Conservation (phyloP, 192 early-diverging fungal genomes). For the Pilaira anomala region DNA sequence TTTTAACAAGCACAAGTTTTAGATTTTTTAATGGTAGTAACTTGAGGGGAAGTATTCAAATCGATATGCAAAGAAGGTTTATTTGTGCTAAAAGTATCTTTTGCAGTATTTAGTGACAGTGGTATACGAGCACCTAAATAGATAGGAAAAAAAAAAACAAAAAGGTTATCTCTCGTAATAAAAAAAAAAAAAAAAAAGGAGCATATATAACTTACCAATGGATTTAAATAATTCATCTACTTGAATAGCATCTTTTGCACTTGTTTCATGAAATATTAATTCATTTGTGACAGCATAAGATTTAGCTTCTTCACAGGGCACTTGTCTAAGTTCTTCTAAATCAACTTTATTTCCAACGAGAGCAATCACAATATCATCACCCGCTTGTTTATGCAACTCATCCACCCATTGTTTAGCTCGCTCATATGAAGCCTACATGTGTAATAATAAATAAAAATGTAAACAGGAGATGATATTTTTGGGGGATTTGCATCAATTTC, state of each 20-base stretch:
- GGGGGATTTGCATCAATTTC: conserved; percentile 1
- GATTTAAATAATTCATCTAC: conserved; percentile 92
- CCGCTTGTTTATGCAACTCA: conserved; percentile 96
- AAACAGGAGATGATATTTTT: neutral
- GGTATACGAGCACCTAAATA: neutral
- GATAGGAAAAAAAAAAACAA: neutral
- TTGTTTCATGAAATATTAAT: conserved; percentile 90
- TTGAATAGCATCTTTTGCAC: conserved; percentile 86
- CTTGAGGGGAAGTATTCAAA: neutral
- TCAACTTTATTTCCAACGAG: conserved; percentile 98
- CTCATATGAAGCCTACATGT: conserved; percentile 74
- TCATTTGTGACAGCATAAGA: conserved; percentile 62
- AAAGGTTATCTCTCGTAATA: too few species aligned
- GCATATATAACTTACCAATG: conserved; percentile 45
- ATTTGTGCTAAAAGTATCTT: conserved; percentile 1
- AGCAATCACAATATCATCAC: conserved; percentile 96
- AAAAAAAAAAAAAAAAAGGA: neutral
- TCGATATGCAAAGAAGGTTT: neutral
- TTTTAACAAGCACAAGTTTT: conserved; percentile 11
- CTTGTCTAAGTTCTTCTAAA: conserved; percentile 46
- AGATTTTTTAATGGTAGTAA: neutral
- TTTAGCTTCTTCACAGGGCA: conserved; percentile 48
- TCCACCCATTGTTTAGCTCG: conserved; percentile 98
- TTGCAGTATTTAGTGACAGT: neutral
- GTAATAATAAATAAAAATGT: neutral